These are phyloP conservation scores for Scenedesmus sp. DNA, from an alignment of 163 green algal species.

Conservation along the genomic window DNA sequence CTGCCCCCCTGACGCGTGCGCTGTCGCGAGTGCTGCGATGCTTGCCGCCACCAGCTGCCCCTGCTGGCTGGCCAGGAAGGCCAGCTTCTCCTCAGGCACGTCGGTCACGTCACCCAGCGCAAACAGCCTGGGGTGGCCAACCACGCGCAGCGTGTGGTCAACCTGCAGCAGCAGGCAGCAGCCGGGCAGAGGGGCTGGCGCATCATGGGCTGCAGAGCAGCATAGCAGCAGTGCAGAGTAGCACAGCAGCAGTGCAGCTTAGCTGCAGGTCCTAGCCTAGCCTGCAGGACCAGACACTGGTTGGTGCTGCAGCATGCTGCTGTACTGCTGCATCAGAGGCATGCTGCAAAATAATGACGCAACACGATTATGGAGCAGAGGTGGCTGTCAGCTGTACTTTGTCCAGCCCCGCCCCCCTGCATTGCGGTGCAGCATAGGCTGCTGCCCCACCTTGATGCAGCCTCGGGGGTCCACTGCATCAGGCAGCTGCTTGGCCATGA, in stretches of 20 bases:
- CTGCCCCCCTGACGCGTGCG: not conserved
- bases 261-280: no score
- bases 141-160: slow-evolving; percentile 58
- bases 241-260: no score
- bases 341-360: not conserved
- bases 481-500: slow-evolving; percentile 44
- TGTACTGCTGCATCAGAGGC: not conserved
- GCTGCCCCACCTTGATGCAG: slow-evolving; percentile 15
- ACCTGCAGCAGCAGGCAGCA: slow-evolving; percentile 54
- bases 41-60: slow-evolving; percentile 49
- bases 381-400: not conserved
- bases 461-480: slow-evolving; percentile 49
- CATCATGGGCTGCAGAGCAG: no score
- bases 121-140: slow-evolving; percentile 60
- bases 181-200: no score
- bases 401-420: not conserved
- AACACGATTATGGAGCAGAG: not conserved
- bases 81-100: slow-evolving; percentile 63
- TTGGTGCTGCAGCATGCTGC: not conserved
- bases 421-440: not conserved
- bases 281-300: not conserved
- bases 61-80: slow-evolving; percentile 62
- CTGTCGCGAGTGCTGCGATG: slow-evolving; percentile 23
- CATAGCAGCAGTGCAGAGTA: not conserved
- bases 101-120: slow-evolving; percentile 64